Percentiles rank a stretch among this genome's conserved stretches.
phyloP scores from a whole-genome alignment of 1,139 yeast species.

The Pichia sp. region DNA sequence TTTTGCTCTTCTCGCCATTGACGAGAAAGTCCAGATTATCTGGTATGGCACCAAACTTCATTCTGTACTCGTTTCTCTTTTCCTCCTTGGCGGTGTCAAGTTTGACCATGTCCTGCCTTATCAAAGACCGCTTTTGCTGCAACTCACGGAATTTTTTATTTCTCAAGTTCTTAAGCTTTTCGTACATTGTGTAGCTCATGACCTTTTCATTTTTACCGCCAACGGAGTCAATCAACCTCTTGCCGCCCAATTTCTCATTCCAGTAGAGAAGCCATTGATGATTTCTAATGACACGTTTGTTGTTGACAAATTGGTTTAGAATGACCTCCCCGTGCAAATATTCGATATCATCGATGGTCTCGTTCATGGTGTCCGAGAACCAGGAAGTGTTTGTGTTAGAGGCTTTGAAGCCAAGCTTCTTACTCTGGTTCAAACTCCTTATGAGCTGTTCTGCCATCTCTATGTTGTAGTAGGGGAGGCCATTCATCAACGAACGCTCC shows the following conservation, averaged over 20 bases:
- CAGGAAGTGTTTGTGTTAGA: constrained; percentile 25
- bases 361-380: constrained; percentile 25
- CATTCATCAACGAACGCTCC: constrained; percentile 29
- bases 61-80: constrained; percentile 3
- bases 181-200: constrained; percentile 21
- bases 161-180: constrained; percentile 19
- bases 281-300: constrained; percentile 31
- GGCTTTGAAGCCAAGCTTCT: constrained; percentile 21
- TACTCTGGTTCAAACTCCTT: constrained; percentile 23
- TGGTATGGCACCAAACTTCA: constrained; percentile 10
- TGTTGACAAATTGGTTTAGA: constrained; percentile 32
- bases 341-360: constrained; percentile 33
- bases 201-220: constrained; percentile 14
- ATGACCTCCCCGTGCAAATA: constrained; percentile 34
- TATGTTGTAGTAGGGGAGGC: constrained; percentile 32
- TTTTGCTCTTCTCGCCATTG: neutral
- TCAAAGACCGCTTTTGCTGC: constrained; percentile 6
- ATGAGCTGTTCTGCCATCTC: constrained; percentile 25
- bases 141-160: constrained; percentile 11
- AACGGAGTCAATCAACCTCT: constrained; percentile 15
- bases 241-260: constrained; percentile 26
- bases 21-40: neutral
- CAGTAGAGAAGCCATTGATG: constrained; percentile 33
- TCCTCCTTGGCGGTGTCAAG: constrained; percentile 3
- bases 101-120: constrained; percentile 13